Conservation (phyloP, 345 rosid genomes). For the Firmiana major region DNA sequence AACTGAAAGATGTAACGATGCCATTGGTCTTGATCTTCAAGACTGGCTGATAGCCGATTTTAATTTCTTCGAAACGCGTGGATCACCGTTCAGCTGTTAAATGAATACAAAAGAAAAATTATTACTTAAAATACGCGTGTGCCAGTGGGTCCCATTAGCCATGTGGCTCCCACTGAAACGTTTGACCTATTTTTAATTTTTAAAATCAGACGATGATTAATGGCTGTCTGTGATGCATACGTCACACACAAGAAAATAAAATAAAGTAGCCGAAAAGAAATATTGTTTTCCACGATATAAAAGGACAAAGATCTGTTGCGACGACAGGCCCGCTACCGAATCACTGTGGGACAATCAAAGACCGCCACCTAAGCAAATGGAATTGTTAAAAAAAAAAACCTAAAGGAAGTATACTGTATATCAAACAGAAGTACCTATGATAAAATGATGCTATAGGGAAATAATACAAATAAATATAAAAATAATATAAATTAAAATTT, state of each 20-base stretch:
- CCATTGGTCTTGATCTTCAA: background rate
- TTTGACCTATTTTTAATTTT: slow-evolving; percentile 2
- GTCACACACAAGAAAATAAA: slow-evolving; percentile 7
- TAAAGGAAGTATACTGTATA: too few relatives aligned
- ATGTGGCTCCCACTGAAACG: slow-evolving; percentile 1
- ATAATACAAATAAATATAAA: too few relatives aligned
- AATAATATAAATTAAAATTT: too few relatives aligned
- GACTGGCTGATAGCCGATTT: too few relatives aligned
- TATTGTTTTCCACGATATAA: background rate
- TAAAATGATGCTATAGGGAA: too few relatives aligned
- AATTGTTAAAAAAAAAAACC: too few relatives aligned
- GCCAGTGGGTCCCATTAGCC: background rate
- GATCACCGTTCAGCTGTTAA: slow-evolving; percentile 27
- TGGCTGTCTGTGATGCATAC: slow-evolving; percentile 12
- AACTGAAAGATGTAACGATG: background rate
- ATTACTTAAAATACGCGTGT: slow-evolving; percentile 18
- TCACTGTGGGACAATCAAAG: background rate
- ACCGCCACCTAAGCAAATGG: slow-evolving; percentile 5
- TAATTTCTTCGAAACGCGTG: slow-evolving; percentile 12
- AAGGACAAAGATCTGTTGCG: slow-evolving; percentile 17
- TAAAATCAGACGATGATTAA: slow-evolving; percentile 17
- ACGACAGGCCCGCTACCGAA: slow-evolving; percentile 1
- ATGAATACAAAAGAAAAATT: background rate
- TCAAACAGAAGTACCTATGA: too few relatives aligned
- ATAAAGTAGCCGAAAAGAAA: background rate